phyloP scores from a whole-genome alignment of 495 filamentous ascomycete species.

The Cercophora sp. region DNA sequence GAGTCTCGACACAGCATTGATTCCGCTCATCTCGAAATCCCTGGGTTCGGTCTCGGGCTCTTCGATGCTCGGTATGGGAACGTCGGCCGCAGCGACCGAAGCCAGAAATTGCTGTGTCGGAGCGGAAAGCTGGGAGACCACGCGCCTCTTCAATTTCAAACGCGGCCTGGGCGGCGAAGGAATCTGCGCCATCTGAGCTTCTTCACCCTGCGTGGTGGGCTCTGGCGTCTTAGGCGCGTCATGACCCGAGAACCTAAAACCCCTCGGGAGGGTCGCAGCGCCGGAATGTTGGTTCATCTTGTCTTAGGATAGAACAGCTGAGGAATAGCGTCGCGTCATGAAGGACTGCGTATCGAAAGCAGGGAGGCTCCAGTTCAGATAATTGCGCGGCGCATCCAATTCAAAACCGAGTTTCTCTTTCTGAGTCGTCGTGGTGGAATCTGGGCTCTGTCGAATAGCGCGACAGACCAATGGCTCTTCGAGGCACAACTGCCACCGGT shows the following conservation, averaged over 20 bases:
- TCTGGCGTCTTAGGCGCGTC: slow-evolving; percentile 44
- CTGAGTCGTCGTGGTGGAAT: too few species aligned
- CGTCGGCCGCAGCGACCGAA: slow-evolving; percentile 53
- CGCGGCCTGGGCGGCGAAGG: slow-evolving; percentile 43
- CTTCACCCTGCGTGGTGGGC: slow-evolving; percentile 29
- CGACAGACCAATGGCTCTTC: too few species aligned
- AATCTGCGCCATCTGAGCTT: slow-evolving; percentile 32
- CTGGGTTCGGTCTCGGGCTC: slow-evolving; percentile 26
- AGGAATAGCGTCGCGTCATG: slow-evolving; percentile 27
- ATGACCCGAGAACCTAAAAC: slow-evolving; percentile 33
- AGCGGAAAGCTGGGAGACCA: slow-evolving; percentile 43
- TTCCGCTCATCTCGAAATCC: slow-evolving; percentile 34
- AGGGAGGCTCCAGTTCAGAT: slow-evolving; percentile 11
- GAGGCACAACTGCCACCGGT: too few species aligned
- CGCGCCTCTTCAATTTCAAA: slow-evolving; percentile 44
- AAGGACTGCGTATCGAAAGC: slow-evolving; percentile 14
- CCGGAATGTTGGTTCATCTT: slow-evolving; percentile 43
- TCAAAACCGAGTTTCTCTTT: too few species aligned
- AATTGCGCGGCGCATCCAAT: slow-evolving; percentile 11
- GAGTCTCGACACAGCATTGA: slow-evolving; percentile 21
- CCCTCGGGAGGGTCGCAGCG: slow-evolving; percentile 37
- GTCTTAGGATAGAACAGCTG: slow-evolving; percentile 14
- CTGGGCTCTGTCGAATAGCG: too few species aligned
- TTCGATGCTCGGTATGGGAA: slow-evolving; percentile 55
- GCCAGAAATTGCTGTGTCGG: slow-evolving; percentile 55